Percentiles rank a stretch among this genome's conserved stretches.
These are phyloP conservation scores for Hymenoscyphus scutula DNA, from an alignment of 2,329 filamentous ascomycete genomes.

Conservation along the genomic window DNA sequence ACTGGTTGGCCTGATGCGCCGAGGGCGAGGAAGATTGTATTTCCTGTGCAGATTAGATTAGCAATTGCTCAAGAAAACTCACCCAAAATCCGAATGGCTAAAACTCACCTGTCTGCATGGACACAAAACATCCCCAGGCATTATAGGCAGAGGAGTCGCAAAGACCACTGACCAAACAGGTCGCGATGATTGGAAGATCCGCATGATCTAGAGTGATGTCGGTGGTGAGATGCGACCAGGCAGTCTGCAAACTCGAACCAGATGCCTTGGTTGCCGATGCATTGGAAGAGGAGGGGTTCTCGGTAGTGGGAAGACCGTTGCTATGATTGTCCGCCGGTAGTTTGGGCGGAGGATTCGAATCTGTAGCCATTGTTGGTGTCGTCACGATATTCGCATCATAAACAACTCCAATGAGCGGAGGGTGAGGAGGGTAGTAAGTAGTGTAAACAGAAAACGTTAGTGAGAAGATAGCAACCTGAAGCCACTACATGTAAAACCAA, in stretches of 20 bases:
- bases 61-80: background rate
- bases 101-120: conserved; percentile 49
- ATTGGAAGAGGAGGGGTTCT: conserved; percentile 17
- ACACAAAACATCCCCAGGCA: conserved; percentile 49
- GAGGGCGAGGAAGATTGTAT: conserved; percentile 62
- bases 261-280: conserved; percentile 15
- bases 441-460: background rate
- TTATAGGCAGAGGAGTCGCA: conserved; percentile 48
- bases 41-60: conserved; percentile 42
- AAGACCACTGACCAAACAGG: conserved; percentile 46
- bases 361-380: background rate
- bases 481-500: background rate
- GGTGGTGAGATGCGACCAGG: conserved; percentile 25
- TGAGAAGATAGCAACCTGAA: background rate
- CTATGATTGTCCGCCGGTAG: background rate
- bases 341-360: background rate
- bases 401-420: background rate
- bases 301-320: background rate
- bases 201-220: conserved; percentile 35
- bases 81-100: background rate
- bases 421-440: background rate
- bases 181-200: conserved; percentile 41
- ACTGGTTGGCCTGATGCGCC: conserved; percentile 53
- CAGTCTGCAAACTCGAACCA: conserved; percentile 14
- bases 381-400: background rate